Conservation (phyloP, 108 stramenopile genomes). For the Conticribra weissflogii region DNA sequence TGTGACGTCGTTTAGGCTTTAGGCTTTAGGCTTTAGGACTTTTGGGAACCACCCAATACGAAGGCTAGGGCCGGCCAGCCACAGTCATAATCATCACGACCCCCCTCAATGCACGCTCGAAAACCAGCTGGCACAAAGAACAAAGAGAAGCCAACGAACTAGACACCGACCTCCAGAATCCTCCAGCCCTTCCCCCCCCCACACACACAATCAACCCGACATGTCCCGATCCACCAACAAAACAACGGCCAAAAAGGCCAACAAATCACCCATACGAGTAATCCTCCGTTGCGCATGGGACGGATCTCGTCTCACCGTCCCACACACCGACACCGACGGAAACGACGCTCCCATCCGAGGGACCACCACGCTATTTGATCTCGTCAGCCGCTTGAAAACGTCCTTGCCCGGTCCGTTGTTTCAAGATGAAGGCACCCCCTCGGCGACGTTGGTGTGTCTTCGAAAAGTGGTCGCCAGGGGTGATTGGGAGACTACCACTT, state of each 20-base stretch:
- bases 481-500: constrained; percentile 43
- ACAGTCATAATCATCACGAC: no score
- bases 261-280: constrained; percentile 29
- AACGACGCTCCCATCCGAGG: constrained; percentile 7
- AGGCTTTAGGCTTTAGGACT: no score
- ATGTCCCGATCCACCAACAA: constrained; percentile 22
- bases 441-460: constrained; percentile 36
- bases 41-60: no score
- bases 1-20: no score
- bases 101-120: no score
- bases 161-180: no score
- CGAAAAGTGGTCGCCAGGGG: constrained; percentile 20
- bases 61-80: no score
- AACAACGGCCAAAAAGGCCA: constrained; percentile 24
- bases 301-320: constrained; percentile 44
- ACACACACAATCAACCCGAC: neutral
- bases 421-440: no score
- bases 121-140: no score
- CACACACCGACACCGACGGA: constrained; percentile 6
- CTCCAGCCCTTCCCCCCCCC: no score
- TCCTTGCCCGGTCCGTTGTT: constrained; percentile 18
- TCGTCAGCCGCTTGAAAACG: constrained; percentile 23
- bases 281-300: constrained; percentile 33
- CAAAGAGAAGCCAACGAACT: no score
- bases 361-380: constrained; percentile 20